Evolutionary conservation across 2,329 filamentous ascomycete species (phyloP).

Genomic region (Metarhizium robertsii): DNA sequence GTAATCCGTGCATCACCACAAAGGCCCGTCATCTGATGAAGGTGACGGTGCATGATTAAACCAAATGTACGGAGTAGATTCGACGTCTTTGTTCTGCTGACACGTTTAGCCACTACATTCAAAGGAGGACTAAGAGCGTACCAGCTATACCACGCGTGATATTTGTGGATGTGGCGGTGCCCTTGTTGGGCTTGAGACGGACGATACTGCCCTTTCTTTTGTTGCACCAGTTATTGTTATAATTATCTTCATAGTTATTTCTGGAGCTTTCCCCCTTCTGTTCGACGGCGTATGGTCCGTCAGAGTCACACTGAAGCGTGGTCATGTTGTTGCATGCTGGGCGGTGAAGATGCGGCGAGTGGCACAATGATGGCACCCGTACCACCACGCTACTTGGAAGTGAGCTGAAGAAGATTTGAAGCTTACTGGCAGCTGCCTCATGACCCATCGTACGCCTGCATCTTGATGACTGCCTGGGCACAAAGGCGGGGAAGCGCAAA

Average conservation of each 20-base stretch:
- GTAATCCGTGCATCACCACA: background rate
- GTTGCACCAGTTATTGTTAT: background rate
- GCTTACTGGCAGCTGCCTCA: background rate
- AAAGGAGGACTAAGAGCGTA: background rate
- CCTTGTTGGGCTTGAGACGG: background rate
- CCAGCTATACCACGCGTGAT: background rate
- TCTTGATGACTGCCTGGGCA: background rate
- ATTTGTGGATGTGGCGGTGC: background rate
- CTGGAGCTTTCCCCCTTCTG: background rate
- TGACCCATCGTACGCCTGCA: background rate
- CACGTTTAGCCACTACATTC: background rate
- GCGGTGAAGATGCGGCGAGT: slow-evolving; percentile 1
- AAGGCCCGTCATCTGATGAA: background rate
- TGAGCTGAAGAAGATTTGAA: background rate
- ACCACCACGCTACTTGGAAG: background rate
- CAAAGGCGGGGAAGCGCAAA: background rate
- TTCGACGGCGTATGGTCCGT: background rate
- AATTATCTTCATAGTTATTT: no score
- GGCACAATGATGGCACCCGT: background rate
- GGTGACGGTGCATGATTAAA: background rate
- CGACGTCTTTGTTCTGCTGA: background rate
- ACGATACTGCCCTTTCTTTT: background rate
- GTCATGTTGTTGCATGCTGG: background rate
- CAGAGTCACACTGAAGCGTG: background rate
- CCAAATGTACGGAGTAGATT: background rate